Base-by-base conservation (phyloP, 257 asterid species). In the Nicotiana paniculata region DNA sequence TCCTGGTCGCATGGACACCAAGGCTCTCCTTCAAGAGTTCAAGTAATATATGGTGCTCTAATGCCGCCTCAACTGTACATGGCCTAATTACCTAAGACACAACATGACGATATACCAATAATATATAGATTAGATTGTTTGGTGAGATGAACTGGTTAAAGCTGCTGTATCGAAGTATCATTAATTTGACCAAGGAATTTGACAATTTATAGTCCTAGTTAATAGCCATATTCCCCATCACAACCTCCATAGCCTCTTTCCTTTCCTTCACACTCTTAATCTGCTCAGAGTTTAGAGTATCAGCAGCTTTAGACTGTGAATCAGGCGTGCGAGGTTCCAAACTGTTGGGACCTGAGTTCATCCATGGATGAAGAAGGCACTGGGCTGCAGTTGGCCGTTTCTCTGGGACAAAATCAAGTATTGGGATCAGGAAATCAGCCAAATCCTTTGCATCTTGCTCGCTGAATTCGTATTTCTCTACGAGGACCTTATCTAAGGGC, bases 331-430 rank as follows among this genome's bases (percentile, higher is more conserved):
- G 84, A 28, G 94, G 88, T 74, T 83, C 81, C 69, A 85, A 83
- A 61, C 74, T 86, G 54, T 32, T 84, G 54, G 90, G 94, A 79
- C 90, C 86, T 77, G 83, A 76, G 10, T 55, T 88, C 16, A 94
- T 86, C 98, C 98, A 96, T 35, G 98, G 93, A 86, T 96, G 98
- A 81, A 61, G 84, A 81, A 96, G 98, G 63, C 98, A 93, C 76
- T 96, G 91, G 64, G 95, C 97, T n/a, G 98, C 99, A 21, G 97
- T 94, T 81, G 92, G 93, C 91, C 91, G 87, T 82, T 86, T 89
- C 78, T 86, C 91, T 2, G 91, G 91, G 39, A 83, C 91, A 82
- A 89, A 89, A 81, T 89, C 86, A 5, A 89, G 87, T 81, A 89
- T 81, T 13, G 90, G 85, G 3, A 82, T 35, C 26, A 89, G 83